Conservation (phyloP, 208 protist species). For the Novymonas esmeraldas region DNA sequence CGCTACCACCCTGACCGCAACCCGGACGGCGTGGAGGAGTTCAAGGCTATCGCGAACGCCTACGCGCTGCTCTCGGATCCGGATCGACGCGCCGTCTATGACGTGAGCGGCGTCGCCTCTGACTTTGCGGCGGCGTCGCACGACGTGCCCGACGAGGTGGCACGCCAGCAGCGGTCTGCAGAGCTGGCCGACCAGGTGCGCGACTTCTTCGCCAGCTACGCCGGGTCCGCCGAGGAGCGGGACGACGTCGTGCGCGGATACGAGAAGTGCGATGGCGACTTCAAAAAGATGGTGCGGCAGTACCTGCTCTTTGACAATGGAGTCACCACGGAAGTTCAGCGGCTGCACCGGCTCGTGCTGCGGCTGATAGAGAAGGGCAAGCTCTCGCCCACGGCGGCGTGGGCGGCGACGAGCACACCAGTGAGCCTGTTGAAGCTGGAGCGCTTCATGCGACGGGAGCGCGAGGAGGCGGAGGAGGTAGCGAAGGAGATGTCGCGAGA, state of each 20-base stretch:
- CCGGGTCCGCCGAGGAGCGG: constrained; percentile 68
- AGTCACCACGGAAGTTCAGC: constrained; percentile 49
- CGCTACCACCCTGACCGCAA: constrained; percentile 92
- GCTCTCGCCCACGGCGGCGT: constrained; percentile 38
- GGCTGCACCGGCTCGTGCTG: constrained; percentile 47
- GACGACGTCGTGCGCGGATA: constrained; percentile 59
- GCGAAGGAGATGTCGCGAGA: constrained; percentile 49
- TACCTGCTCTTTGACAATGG: constrained; percentile 85
- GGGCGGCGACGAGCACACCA: constrained; percentile 42
- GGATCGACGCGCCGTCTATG: constrained; percentile 96
- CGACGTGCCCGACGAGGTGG: constrained; percentile 8
- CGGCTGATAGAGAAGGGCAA: constrained; percentile 36
- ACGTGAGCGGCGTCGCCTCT: constrained; percentile 73
- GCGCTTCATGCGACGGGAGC: constrained; percentile 51
- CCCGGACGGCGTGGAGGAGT: constrained; percentile 78
- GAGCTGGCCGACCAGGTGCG: constrained; percentile 68
- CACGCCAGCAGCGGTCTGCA: constrained; percentile 62
- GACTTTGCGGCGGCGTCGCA: constrained; percentile 12
- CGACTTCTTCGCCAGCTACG: constrained; percentile 77
- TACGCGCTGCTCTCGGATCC: constrained; percentile 96
- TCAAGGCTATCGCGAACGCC: constrained; percentile 93
- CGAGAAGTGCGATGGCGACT: constrained; percentile 70
- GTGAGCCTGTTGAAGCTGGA: constrained; percentile 45
- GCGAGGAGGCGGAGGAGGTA: constrained; percentile 61
- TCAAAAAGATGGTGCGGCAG: constrained; percentile 71